Evolutionary conservation across 164 flowering plant genomes (phyloP).

Genomic region (Piper longum): DNA sequence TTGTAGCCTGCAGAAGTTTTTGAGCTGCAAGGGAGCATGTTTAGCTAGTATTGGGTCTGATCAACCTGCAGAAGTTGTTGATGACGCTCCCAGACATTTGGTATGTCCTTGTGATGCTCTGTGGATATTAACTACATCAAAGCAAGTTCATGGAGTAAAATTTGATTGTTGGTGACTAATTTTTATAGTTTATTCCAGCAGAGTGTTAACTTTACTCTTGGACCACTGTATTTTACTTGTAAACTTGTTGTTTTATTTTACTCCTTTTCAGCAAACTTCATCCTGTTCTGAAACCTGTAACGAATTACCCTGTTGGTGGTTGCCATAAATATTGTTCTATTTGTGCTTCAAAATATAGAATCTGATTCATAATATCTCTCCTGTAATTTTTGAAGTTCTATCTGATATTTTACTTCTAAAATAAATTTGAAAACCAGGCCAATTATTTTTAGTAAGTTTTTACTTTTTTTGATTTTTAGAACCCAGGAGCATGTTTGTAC

Average conservation of each 20-base stretch:
- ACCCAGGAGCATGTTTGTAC: constrained; percentile 91
- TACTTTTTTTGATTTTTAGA: constrained; percentile 22
- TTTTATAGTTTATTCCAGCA: neutral
- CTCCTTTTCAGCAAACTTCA: no score
- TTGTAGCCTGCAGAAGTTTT: constrained; percentile 64
- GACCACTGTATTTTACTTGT: neutral
- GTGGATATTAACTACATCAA: neutral
- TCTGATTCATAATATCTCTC: no score
- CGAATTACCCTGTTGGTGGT: no score
- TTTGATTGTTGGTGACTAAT: neutral
- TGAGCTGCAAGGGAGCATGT: constrained; percentile 84
- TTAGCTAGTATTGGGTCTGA: constrained; percentile 79
- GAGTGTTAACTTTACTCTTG: neutral
- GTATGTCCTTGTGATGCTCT: constrained; percentile 28
- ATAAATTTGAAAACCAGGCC: no score
- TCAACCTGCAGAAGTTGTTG: constrained; percentile 97
- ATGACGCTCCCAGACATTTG: constrained; percentile 79
- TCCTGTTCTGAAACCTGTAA: no score
- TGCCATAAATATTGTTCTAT: no score
- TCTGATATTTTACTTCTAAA: no score
- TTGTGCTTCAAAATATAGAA: no score
- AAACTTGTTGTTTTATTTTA: no score
- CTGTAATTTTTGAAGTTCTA: no score
- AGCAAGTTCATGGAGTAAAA: neutral
- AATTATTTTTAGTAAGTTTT: neutral